Conservation (phyloP, 768 basidiomycete species). For the Amanita polypyramis region DNA sequence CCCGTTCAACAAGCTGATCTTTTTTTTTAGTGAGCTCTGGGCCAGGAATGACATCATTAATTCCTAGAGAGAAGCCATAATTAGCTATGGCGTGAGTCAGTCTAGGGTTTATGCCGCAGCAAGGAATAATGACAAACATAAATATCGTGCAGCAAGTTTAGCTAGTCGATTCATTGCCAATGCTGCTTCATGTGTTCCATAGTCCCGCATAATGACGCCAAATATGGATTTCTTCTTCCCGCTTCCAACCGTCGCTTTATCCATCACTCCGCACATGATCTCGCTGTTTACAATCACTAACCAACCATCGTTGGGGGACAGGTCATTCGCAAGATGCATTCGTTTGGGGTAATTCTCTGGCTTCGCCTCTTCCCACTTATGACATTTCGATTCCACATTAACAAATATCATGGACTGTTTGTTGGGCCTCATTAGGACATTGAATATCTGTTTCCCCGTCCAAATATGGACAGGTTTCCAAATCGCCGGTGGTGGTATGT, state of each 20-base stretch:
- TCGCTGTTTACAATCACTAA: constrained; percentile 95
- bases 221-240: constrained; percentile 99
- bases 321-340: constrained; percentile 61
- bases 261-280: constrained; percentile 99
- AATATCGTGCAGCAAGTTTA: constrained; percentile 89
- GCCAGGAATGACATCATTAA: constrained; percentile 97
- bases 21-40: constrained; percentile 72
- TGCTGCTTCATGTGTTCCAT: constrained; percentile 90
- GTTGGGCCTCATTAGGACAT: constrained; percentile 93
- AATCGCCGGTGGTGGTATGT: constrained; percentile 91
- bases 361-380: constrained; percentile 75
- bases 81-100: constrained; percentile 56
- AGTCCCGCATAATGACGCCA: constrained; percentile 94
- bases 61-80: constrained; percentile 94
- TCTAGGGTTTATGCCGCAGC: not conserved
- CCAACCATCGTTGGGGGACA: constrained; percentile 97
- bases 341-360: constrained; percentile 45
- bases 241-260: constrained; percentile 94
- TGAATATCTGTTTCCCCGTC: constrained; percentile 99
- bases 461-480: constrained; percentile 88
- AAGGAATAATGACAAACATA: constrained; percentile 24
- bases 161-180: constrained; percentile 93
- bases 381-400: constrained; percentile 94
- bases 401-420: constrained; percentile 72
- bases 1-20: constrained; percentile 75